phyloP scores from a whole-genome alignment of 768 basidiomycete species.

The Mycena crocata region DNA sequence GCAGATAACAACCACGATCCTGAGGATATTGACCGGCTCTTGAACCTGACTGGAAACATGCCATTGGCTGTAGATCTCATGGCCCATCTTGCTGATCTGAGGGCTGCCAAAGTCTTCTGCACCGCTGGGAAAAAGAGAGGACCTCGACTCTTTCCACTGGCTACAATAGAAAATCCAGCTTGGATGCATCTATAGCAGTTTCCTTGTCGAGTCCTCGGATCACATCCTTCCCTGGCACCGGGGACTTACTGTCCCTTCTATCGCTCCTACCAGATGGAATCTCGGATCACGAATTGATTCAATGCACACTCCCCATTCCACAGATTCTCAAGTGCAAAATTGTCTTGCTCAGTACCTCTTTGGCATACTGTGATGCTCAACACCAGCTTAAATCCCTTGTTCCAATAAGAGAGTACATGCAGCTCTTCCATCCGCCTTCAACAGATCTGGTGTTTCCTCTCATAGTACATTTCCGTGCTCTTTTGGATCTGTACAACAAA shows the following conservation, averaged over 20 bases:
- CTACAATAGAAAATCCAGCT: background rate
- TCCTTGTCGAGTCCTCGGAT: slow-evolving; percentile 17
- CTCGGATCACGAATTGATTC: slow-evolving; percentile 7
- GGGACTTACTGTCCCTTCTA: background rate
- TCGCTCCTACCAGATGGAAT: slow-evolving; percentile 23
- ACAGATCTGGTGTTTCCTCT: background rate
- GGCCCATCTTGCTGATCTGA: slow-evolving; percentile 13
- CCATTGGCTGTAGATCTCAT: slow-evolving; percentile 19
- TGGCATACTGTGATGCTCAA: slow-evolving; percentile 15
- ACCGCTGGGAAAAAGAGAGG: slow-evolving; percentile 18
- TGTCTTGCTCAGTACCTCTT: slow-evolving; percentile 7
- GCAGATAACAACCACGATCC: slow-evolving; percentile 3
- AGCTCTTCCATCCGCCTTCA: background rate
- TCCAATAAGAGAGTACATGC: background rate
- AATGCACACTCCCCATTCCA: slow-evolving; percentile 8
- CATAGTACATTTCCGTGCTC: background rate
- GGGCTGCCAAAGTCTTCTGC: background rate
- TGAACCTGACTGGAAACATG: slow-evolving; percentile 9
- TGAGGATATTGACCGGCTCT: slow-evolving; percentile 6
- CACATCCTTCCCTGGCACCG: background rate
- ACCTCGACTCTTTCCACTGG: slow-evolving; percentile 12
- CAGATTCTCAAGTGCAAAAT: slow-evolving; percentile 6
- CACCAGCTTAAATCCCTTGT: background rate
- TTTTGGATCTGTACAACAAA: background rate
- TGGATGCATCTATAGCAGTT: slow-evolving; percentile 17